Percentiles rank a stretch among this genome's conserved stretches.
These are phyloP conservation scores for Tulasnella sp. DNA, from an alignment of 768 basidiomycete species.

Conservation along the genomic window DNA sequence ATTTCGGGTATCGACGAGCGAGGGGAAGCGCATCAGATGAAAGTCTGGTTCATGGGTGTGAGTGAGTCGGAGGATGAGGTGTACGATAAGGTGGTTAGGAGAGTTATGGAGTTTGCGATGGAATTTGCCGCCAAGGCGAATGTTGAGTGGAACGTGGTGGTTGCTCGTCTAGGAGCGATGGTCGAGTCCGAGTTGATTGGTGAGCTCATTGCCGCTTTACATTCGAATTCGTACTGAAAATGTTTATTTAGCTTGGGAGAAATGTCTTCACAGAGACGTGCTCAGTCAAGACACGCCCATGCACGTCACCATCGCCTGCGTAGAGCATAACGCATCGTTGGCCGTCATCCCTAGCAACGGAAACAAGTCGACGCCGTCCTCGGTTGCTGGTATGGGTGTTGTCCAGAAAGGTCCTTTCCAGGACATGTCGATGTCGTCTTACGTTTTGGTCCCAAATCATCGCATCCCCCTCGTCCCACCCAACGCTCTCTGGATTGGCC, in stretches of 20 bases:
- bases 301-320: conserved; percentile 49
- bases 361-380: conserved; percentile 16
- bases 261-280: conserved; percentile 35
- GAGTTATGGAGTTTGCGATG: conserved; percentile 47
- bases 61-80: conserved; percentile 27
- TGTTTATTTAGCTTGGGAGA: conserved; percentile 46
- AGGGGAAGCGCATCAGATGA: conserved; percentile 60
- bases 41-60: conserved; percentile 34
- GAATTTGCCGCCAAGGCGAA: conserved; percentile 50
- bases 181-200: conserved; percentile 49
- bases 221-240: conserved; percentile 6
- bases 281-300: conserved; percentile 35
- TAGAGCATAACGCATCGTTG: conserved; percentile 49
- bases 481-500: conserved; percentile 26
- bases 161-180: conserved; percentile 57
- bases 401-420: conserved; percentile 6
- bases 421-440: conserved; percentile 23
- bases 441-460: conserved; percentile 35
- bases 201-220: conserved; percentile 28
- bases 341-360: conserved; percentile 31
- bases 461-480: conserved; percentile 33
- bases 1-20: conserved; percentile 65
- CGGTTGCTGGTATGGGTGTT: conserved; percentile 27
- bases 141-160: conserved; percentile 68
- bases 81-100: conserved; percentile 36